These are phyloP conservation scores for Trametes pubescens DNA, from an alignment of 1,284 basidiomycete genomes.

Conservation along the genomic window DNA sequence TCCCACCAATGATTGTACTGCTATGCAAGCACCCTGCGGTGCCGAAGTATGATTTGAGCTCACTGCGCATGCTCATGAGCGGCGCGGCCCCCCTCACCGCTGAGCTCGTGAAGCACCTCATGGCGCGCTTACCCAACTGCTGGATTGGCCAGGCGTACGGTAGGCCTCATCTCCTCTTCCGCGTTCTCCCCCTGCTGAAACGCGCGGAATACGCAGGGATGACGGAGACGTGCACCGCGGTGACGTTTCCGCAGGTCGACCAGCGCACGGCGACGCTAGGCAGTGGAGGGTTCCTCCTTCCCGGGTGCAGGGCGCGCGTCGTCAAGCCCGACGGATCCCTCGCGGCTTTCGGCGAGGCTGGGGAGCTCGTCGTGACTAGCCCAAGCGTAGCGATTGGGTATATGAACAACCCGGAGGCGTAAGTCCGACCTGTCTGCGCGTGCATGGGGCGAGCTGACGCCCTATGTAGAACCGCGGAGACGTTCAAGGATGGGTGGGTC, in stretches of 20 bases:
- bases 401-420: constrained; percentile 51
- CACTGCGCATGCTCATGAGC: constrained; percentile 65
- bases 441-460: background rate
- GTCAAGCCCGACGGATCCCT: constrained; percentile 51
- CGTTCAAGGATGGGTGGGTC: constrained; percentile 55
- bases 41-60: constrained; percentile 71
- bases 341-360: constrained; percentile 48
- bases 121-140: constrained; percentile 62
- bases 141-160: constrained; percentile 76
- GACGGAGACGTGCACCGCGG: constrained; percentile 60
- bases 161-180: constrained; percentile 28
- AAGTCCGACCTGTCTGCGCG: constrained; percentile 30
- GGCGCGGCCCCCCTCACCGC: constrained; percentile 80
- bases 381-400: constrained; percentile 53
- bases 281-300: constrained; percentile 50
- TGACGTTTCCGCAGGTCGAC: constrained; percentile 42
- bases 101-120: constrained; percentile 66
- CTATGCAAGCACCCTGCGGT: constrained; percentile 72
- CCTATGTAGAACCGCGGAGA: constrained; percentile 49
- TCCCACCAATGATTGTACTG: constrained; percentile 70
- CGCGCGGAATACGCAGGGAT: constrained; percentile 38
- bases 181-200: background rate
- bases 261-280: constrained; percentile 42
- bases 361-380: constrained; percentile 51
- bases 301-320: constrained; percentile 50